Evolutionary conservation across 208 protist genomes (phyloP).

Genomic region (Entamoeba nuttalli): DNA sequence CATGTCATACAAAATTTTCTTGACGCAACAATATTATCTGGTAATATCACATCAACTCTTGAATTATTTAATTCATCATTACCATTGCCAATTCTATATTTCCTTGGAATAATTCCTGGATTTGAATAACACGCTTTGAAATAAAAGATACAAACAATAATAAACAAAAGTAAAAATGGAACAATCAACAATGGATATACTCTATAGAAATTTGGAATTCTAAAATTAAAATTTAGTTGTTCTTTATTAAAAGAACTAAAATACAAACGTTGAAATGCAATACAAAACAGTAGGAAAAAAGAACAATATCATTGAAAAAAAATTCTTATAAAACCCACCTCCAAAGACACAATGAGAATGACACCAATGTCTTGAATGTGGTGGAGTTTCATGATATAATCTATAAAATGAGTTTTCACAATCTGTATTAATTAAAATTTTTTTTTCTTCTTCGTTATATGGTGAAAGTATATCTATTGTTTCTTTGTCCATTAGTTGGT

Average conservation of each 20-base stretch:
- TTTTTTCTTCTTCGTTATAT: neutral
- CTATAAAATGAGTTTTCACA: neutral
- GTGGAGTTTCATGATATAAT: neutral
- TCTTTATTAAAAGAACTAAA: neutral
- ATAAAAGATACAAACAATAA: neutral
- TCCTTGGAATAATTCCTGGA: neutral
- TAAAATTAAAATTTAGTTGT: neutral
- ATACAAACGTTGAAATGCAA: neutral
- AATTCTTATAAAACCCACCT: neutral
- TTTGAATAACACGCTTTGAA: neutral
- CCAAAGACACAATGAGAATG: neutral
- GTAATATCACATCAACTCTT: neutral
- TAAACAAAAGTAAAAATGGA: neutral
- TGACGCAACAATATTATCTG: neutral
- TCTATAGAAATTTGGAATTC: neutral
- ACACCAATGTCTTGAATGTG: neutral
- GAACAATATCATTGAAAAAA: neutral
- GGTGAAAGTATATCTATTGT: too few species aligned
- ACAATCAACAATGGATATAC: neutral
- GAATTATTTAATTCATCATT: neutral
- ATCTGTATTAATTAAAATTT: neutral
- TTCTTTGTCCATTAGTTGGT: too few species aligned
- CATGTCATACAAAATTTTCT: conserved; percentile 33
- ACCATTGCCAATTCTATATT: neutral
- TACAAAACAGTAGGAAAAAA: neutral